phyloP scores from a whole-genome alignment of 139 green algal species.

The Chlamydomonas sp. region DNA sequence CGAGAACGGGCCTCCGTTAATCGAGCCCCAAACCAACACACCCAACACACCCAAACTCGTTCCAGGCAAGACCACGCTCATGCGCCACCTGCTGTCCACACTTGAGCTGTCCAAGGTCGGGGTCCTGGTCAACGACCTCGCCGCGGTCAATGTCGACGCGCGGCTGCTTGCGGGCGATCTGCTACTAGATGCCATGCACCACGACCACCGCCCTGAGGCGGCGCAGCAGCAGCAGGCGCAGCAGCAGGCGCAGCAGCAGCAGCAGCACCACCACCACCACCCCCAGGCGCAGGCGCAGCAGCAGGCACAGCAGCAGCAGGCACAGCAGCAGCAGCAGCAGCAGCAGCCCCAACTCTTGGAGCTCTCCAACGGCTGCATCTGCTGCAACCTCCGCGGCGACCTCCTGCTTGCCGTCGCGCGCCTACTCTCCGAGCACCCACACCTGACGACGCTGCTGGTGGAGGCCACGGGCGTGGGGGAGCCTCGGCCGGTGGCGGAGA shows the following conservation, averaged over 20 bases:
- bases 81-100: constrained; percentile 46
- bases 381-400: constrained; percentile 72
- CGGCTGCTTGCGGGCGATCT: constrained; percentile 45
- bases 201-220: too few relatives aligned
- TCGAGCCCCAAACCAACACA: too few relatives aligned
- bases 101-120: constrained; percentile 32
- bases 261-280: constrained; percentile 15
- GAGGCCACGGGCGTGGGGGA: constrained; percentile 72
- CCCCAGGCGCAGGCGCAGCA: background rate
- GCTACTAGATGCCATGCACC: background rate
- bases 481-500: constrained; percentile 43
- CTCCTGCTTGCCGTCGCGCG: constrained; percentile 47
- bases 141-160: constrained; percentile 74
- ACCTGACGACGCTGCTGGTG: constrained; percentile 60
- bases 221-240: background rate
- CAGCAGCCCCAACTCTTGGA: constrained; percentile 42
- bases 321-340: background rate
- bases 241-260: background rate
- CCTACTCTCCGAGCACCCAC: constrained; percentile 23
- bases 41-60: too few relatives aligned
- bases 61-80: constrained; percentile 75
- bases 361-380: constrained; percentile 78
- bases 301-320: background rate
- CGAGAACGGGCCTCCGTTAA: too few relatives aligned
- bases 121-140: constrained; percentile 80